A percentile compares a stretch with the other conserved stretches of the same genome.
Evolutionary conservation across 2,329 filamentous ascomycete species (phyloP).

Genomic region (Fusarium mexicanum): DNA sequence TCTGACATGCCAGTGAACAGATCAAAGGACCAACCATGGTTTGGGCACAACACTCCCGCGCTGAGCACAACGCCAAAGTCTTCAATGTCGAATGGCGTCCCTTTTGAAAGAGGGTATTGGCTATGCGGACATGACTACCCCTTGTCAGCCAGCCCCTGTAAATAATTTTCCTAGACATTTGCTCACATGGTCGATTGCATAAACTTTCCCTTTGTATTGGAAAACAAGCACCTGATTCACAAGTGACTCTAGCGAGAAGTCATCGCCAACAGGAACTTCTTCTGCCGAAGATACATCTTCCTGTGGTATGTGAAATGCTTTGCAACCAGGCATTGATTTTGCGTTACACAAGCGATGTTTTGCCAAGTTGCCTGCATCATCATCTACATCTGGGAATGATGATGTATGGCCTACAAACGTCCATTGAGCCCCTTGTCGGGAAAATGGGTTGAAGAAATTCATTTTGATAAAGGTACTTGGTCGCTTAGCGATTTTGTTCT

Average conservation of each 20-base stretch:
- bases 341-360: conserved; percentile 50
- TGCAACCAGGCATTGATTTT: conserved; percentile 64
- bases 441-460: conserved; percentile 36
- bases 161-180: too few relatives aligned
- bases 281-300: conserved; percentile 49
- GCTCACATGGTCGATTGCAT: conserved; percentile 74
- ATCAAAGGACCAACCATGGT: conserved; percentile 78
- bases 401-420: conserved; percentile 64
- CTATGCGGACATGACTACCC: conserved; percentile 72
- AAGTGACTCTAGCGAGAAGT: conserved; percentile 51
- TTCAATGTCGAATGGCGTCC: conserved; percentile 74
- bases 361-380: conserved; percentile 51
- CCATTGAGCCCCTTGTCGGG: conserved; percentile 52
- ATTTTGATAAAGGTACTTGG: conserved; percentile 13
- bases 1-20: conserved; percentile 70
- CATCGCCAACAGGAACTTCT: conserved; percentile 50
- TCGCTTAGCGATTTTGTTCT: neutral
- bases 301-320: conserved; percentile 63
- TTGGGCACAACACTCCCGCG: conserved; percentile 72
- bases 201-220: conserved; percentile 69
- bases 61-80: conserved; percentile 74
- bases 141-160: neutral
- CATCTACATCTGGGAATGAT: conserved; percentile 63
- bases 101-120: conserved; percentile 71
- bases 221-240: conserved; percentile 73